Evolutionary conservation across 148 eudicot species (phyloP).

Genomic region (Oxyria digyna): DNA sequence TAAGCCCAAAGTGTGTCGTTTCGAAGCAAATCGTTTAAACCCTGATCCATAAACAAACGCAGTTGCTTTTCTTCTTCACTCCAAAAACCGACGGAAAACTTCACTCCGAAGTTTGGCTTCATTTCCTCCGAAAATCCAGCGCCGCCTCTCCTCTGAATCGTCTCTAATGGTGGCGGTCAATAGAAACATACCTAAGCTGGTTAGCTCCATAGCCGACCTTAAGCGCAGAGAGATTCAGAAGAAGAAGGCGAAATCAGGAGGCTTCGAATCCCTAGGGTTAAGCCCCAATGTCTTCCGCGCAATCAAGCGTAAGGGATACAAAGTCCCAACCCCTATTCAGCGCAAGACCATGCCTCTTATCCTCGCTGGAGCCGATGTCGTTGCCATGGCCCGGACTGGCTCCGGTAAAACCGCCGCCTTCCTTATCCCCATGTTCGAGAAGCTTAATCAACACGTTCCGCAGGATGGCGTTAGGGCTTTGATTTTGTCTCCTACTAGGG

Average conservation of each 20-base stretch:
- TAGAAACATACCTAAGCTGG: constrained; percentile 13
- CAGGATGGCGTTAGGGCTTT: constrained; percentile 78
- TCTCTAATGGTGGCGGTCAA: constrained; percentile 25
- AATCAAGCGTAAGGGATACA: constrained; percentile 68
- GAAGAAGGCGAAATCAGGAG: constrained; percentile 86
- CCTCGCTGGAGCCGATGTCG: constrained; percentile 69
- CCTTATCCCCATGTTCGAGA: constrained; percentile 83
- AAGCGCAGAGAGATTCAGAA: constrained; percentile 26
- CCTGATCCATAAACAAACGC: too few relatives aligned
- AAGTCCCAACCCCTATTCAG: constrained; percentile 90
- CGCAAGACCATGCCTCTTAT: constrained; percentile 90
- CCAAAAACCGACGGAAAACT: too few relatives aligned
- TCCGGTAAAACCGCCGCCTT: constrained; percentile 98
- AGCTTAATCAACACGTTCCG: constrained; percentile 57
- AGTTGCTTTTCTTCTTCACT: too few relatives aligned
- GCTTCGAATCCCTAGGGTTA: constrained; percentile 64
- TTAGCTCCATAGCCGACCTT: constrained; percentile 50
- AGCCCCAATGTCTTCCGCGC: constrained; percentile 44
- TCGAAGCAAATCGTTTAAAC: too few relatives aligned
- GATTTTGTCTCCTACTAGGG: constrained; percentile 73
- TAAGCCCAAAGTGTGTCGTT: too few relatives aligned
- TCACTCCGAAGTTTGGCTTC: too few relatives aligned
- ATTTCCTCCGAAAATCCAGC: too few relatives aligned
- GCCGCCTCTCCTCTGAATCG: background rate
- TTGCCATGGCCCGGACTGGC: constrained; percentile 97